These are phyloP conservation scores for Elongisporangium senticosum DNA, from an alignment of 352 stramenopile species.

Conservation along the genomic window DNA sequence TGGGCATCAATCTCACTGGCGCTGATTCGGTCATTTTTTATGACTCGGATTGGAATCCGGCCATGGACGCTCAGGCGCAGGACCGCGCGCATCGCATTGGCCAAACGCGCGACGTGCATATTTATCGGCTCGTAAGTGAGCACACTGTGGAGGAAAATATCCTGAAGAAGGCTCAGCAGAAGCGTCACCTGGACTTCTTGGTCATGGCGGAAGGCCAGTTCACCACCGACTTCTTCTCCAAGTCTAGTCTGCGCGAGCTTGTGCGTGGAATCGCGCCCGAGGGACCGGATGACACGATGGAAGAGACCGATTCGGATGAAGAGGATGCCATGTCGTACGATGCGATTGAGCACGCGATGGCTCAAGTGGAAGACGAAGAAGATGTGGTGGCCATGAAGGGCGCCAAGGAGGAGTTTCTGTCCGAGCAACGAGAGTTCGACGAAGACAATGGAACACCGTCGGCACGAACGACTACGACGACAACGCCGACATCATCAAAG, in stretches of 20 bases:
- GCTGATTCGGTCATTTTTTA: constrained; percentile 94
- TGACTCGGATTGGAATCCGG: constrained; percentile 93
- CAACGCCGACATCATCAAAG: constrained; percentile 19
- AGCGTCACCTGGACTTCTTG: constrained; percentile 95
- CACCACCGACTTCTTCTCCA: constrained; percentile 82
- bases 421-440: constrained; percentile 60
- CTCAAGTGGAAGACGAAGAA: constrained; percentile 93
- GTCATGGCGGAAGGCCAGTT: constrained; percentile 79
- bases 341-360: constrained; percentile 91
- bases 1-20: constrained; percentile 98
- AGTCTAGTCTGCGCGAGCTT: constrained; percentile 86
- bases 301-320: constrained; percentile 26
- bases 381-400: constrained; percentile 92
- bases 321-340: constrained; percentile 53
- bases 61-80: constrained; percentile 93
- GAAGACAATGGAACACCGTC: constrained; percentile 25
- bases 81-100: constrained; percentile 97
- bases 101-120: constrained; percentile 98
- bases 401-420: constrained; percentile 49
- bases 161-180: constrained; percentile 97
- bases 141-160: constrained; percentile 99
- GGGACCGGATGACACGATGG: constrained; percentile 20
- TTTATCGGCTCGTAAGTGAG: constrained; percentile 97
- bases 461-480: constrained; percentile 6
- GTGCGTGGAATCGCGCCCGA: neutral